These are phyloP conservation scores for Nothomitra cinnamomea DNA, from an alignment of 2,329 filamentous ascomycete species.

Conservation along the genomic window DNA sequence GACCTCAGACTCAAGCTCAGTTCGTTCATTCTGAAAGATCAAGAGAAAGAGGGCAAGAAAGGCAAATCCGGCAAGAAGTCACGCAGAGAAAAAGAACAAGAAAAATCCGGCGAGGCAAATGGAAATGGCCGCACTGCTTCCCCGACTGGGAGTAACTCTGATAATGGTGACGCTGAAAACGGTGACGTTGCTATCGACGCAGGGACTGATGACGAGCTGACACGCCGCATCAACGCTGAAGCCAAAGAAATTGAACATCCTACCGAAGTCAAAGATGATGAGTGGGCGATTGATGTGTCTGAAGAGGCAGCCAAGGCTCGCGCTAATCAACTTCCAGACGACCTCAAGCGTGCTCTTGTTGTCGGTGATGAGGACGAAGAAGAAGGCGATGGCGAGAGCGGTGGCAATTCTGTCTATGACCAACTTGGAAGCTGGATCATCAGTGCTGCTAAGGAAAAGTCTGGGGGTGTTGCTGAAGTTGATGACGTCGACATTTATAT, in stretches of 20 bases:
- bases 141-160: conserved; percentile 49
- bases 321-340: conserved; percentile 79
- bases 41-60: conserved; percentile 86
- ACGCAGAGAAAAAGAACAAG: conserved; percentile 64
- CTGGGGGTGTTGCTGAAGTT: conserved; percentile 59
- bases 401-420: conserved; percentile 65
- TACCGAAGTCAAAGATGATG: conserved; percentile 58
- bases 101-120: conserved; percentile 36
- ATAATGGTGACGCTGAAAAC: conserved; percentile 44
- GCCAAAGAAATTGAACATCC: conserved; percentile 57
- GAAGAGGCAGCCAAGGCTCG: conserved; percentile 90
- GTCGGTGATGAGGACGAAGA: conserved; percentile 60
- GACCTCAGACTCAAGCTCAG: conserved; percentile 90
- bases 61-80: conserved; percentile 92
- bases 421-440: conserved; percentile 87
- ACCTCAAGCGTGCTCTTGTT: conserved; percentile 83
- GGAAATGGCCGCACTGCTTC: conserved; percentile 41
- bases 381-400: conserved; percentile 63
- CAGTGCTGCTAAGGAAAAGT: conserved; percentile 48
- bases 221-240: conserved; percentile 51
- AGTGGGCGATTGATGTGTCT: conserved; percentile 95
- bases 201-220: conserved; percentile 82
- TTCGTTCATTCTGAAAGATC: conserved; percentile 93
- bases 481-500: conserved; percentile 84
- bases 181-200: conserved; percentile 51